Evolutionary conservation across 768 basidiomycete genomes (phyloP), one percentile per base, ranked within the genome.

Genomic region (Hortiboletus flavorubellus): DNA sequence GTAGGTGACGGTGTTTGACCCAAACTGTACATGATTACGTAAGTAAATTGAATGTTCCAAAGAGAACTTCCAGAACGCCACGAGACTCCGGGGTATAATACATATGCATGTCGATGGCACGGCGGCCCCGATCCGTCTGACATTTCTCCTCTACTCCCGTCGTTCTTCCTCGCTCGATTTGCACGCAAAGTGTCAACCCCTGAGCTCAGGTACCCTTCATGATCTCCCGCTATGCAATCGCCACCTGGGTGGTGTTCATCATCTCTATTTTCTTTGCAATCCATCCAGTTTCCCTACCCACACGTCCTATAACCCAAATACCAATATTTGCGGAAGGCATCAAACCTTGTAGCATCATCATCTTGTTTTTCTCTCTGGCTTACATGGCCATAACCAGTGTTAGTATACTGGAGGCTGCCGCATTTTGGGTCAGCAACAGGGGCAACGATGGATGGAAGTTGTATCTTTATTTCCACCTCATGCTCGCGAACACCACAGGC

Each of bases 341-440:
- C 26, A 83, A 88, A 61, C 95, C 95, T 0, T 90, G 93, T 64
- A 91, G 96, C 68, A 94, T 98, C 59, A 81, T 98, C 69, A 90
- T 92, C 26, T 75, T 98, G 1, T 98, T 98, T 73, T 85, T 93
- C 63, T 91, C 89, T 4, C n/a, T 97, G 48, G 93, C 94, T 0
- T 97, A 97, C n/a, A n/a, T n/a, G 77, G 86, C 93, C 7, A 87
- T 97, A 37, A 92, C 94, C 0, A 95, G 98, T 64, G 81, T 87
- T 8, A 93, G 96, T 5, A 76, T 94, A 15, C 78, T 98, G 4
- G 83, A 89, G 46, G 87, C 89, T 15, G 84, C 93, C 2, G 93
- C 95, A 0, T 93, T 92, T 73, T 89, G 85, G 83, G 92, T 96
- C 59, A 86, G 86, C 59, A 87, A 89, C 57, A 81, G 80, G 65